Evolutionary conservation across 1,284 basidiomycete species (phyloP).

Genomic region (Agaricales sp.): DNA sequence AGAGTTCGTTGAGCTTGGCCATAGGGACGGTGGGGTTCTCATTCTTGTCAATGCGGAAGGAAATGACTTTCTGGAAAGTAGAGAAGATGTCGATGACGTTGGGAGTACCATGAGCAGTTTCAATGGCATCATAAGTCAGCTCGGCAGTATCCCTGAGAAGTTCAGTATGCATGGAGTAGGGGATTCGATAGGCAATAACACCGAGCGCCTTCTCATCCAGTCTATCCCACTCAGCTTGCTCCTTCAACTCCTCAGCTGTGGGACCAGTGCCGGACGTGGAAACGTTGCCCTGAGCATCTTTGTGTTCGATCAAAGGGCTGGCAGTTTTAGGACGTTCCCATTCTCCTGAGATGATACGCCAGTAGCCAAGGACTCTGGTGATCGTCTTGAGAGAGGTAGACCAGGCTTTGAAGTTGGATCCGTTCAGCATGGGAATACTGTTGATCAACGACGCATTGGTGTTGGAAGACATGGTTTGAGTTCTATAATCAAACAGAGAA

Average conservation of each 20-base stretch:
- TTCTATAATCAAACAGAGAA: too few relatives aligned
- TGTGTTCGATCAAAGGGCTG: neutral
- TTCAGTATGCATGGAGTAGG: neutral
- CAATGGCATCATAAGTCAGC: neutral
- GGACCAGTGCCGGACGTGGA: neutral
- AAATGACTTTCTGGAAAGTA: neutral
- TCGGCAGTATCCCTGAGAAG: neutral
- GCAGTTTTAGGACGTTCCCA: neutral
- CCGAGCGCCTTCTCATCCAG: neutral
- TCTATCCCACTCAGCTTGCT: neutral
- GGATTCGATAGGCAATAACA: neutral
- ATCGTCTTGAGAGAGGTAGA: neutral
- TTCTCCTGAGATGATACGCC: neutral
- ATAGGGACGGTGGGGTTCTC: neutral
- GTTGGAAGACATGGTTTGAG: too few relatives aligned
- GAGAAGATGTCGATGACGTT: neutral
- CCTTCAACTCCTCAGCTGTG: neutral
- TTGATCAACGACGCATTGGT: neutral
- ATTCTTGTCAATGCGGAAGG: neutral
- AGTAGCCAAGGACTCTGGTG: neutral
- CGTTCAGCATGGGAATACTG: neutral
- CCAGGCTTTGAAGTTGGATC: neutral
- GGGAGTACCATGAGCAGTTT: neutral
- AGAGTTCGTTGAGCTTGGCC: neutral
- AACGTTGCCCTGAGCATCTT: neutral